Conservation (phyloP, 2,329 filamentous ascomycete genomes). For the Fusarium stilboides region DNA sequence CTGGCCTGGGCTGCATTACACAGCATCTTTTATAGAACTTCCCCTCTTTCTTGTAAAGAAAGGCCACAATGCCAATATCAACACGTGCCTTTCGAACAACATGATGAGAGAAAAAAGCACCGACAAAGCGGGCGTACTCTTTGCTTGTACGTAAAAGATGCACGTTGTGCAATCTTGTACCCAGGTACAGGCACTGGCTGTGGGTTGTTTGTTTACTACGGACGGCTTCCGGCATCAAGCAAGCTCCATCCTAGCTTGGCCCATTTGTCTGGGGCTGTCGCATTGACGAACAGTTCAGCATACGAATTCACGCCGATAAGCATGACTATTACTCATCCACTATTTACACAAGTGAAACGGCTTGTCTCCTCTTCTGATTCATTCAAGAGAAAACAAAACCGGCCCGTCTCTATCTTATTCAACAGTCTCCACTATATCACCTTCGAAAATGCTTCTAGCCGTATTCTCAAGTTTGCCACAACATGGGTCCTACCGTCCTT, state of each 20-base stretch:
- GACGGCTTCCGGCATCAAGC: conserved; percentile 9
- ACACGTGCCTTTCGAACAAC: conserved; percentile 32
- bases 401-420: conserved; percentile 17
- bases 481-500: conserved; percentile 27
- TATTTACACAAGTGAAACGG: conserved; percentile 40
- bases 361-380: conserved; percentile 28
- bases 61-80: conserved; percentile 15
- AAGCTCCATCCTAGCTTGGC: conserved; percentile 29
- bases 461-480: conserved; percentile 42
- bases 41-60: conserved; percentile 30
- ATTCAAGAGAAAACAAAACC: conserved; percentile 30
- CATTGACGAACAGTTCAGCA: conserved; percentile 27
- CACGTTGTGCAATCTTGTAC: conserved; percentile 20
- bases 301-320: conserved; percentile 16
- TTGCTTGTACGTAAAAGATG: conserved; percentile 41
- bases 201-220: conserved; percentile 20
- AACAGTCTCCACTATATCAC: conserved; percentile 30
- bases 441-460: conserved; percentile 45
- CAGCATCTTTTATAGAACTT: conserved; percentile 14
- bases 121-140: conserved; percentile 19
- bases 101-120: conserved; percentile 20
- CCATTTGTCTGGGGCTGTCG: conserved; percentile 26
- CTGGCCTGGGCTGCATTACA: conserved; percentile 16
- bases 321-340: conserved; percentile 28
- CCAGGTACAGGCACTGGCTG: conserved; percentile 24